Evolutionary conservation across 2,329 filamentous ascomycete species (phyloP).

Genomic region (Penicillium nordicum): DNA sequence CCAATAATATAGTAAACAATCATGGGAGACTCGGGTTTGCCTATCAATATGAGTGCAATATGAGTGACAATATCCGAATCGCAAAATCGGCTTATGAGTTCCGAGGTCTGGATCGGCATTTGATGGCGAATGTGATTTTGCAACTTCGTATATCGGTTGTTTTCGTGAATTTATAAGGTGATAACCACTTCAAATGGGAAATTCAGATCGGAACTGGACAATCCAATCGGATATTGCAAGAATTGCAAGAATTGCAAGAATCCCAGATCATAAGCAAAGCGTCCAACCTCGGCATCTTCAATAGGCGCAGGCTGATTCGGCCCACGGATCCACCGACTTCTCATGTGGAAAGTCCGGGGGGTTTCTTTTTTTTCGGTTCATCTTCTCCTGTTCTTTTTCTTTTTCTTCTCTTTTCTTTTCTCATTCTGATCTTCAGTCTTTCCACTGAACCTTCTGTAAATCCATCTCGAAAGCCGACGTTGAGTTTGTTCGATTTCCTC

Average conservation of each 20-base stretch:
- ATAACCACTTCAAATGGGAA: background rate
- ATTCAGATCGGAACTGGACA: background rate
- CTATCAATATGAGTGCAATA: background rate
- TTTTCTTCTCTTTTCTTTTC: background rate
- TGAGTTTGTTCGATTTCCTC: constrained; percentile 3
- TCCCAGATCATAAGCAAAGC: background rate
- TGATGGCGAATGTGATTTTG: constrained; percentile 13
- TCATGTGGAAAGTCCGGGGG: constrained; percentile 29
- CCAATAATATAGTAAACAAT: background rate
- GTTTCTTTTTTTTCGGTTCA: constrained; percentile 1
- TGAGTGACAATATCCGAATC: background rate
- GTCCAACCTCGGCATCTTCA: constrained; percentile 31
- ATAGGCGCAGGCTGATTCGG: constrained; percentile 25
- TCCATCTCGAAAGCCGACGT: background rate
- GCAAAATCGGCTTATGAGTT: constrained; percentile 19
- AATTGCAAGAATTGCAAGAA: no score
- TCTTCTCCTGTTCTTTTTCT: constrained; percentile 1
- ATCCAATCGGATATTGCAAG: constrained; percentile 2
- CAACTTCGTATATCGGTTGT: background rate
- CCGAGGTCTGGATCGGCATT: constrained; percentile 24
- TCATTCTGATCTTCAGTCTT: constrained; percentile 1
- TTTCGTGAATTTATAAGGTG: background rate
- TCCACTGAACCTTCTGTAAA: background rate
- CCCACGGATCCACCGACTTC: constrained; percentile 31
- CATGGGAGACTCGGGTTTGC: background rate